phyloP scores from a whole-genome alignment of 2,329 filamentous ascomycete genomes.

The Cercospora canescens region DNA sequence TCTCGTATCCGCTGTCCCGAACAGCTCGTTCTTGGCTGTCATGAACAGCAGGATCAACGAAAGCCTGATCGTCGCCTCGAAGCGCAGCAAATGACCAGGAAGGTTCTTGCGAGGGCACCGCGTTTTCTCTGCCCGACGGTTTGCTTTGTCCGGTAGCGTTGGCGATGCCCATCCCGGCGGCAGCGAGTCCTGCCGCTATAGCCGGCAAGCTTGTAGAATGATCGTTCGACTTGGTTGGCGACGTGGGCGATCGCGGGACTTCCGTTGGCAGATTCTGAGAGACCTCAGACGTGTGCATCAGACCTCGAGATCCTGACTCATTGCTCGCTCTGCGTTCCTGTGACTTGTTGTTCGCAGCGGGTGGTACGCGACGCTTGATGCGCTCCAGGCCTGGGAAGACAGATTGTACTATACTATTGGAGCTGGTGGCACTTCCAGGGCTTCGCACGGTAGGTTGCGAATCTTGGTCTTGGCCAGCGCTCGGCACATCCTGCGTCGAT shows the following conservation, averaged over 20 bases:
- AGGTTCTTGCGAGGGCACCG: conserved; percentile 11
- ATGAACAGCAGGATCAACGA: not conserved
- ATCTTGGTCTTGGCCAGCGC: not conserved
- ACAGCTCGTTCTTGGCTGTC: conserved; percentile 28
- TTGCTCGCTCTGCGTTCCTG: conserved; percentile 9
- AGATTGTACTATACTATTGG: conserved; percentile 24
- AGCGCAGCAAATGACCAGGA: conserved; percentile 25
- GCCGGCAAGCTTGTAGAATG: conserved; percentile 4
- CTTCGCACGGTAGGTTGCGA: not conserved
- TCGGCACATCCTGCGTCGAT: not conserved
- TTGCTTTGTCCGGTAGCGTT: not conserved
- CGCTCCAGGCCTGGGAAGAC: conserved; percentile 29
- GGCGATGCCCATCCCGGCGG: not conserved
- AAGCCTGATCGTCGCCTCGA: conserved; percentile 1
- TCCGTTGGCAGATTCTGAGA: conserved; percentile 27
- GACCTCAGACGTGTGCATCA: conserved; percentile 30
- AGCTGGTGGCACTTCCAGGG: conserved; percentile 7
- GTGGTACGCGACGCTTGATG: conserved; percentile 26
- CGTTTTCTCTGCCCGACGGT: not conserved
- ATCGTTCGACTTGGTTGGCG: not conserved
- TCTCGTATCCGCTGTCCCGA: conserved; percentile 48
- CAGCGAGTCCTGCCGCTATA: conserved; percentile 1
- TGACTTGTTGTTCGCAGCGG: conserved; percentile 1
- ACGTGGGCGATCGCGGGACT: conserved; percentile 10
- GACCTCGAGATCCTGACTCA: conserved; percentile 5